phyloP scores from a whole-genome alignment of 2,329 filamentous ascomycete genomes.

The Neophaeococcomyces mojaviensis region DNA sequence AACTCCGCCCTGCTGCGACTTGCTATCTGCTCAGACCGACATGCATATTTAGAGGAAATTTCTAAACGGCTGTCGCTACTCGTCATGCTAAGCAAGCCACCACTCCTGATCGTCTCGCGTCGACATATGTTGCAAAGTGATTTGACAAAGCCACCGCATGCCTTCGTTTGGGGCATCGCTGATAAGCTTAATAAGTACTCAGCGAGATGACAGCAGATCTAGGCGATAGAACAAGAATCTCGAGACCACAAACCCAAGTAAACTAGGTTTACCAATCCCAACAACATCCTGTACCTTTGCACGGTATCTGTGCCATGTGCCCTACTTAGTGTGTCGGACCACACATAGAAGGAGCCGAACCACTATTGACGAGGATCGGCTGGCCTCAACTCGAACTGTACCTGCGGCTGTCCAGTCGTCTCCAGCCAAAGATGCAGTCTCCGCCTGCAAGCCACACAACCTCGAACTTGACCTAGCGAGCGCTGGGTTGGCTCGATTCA shows the following conservation, averaged over 20 bases:
- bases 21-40: not conserved
- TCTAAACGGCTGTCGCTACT: not conserved
- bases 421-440: conserved; percentile 17
- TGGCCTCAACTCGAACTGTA: conserved; percentile 18
- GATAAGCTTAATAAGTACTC: not conserved
- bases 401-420: conserved; percentile 17
- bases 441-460: conserved; percentile 21
- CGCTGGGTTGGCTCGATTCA: conserved; percentile 22
- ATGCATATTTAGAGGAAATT: not conserved
- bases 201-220: too few relatives aligned
- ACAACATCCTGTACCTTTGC: too few relatives aligned
- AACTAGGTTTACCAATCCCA: too few relatives aligned
- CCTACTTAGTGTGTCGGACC: too few relatives aligned
- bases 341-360: too few relatives aligned
- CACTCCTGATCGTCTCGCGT: not conserved
- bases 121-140: not conserved
- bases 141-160: not conserved
- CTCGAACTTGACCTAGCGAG: conserved; percentile 5
- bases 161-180: not conserved
- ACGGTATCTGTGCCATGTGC: too few relatives aligned
- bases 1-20: too few relatives aligned
- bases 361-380: conserved; percentile 1
- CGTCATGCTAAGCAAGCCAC: conserved; percentile 8
- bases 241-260: too few relatives aligned
- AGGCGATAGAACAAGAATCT: too few relatives aligned